Evolutionary conservation across 2,329 filamentous ascomycete genomes (phyloP).

Genomic region (Dissoconium aciculare): DNA sequence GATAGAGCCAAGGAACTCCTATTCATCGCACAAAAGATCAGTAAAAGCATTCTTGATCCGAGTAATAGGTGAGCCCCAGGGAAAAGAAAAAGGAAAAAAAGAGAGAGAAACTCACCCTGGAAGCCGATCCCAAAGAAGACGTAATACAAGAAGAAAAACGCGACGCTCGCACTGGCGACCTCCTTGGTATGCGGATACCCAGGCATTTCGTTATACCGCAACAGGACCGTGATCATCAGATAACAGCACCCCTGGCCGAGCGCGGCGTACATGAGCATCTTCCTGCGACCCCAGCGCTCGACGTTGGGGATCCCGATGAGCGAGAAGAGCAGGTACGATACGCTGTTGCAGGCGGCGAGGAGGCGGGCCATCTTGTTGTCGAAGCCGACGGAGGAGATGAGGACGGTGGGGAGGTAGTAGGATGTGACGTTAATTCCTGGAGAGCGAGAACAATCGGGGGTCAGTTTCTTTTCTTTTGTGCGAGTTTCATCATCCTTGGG

Average conservation of each 20-base stretch:
- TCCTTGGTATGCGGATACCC: constrained; percentile 15
- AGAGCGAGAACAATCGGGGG: too few species aligned
- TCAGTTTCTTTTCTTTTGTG: too few species aligned
- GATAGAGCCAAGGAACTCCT: constrained; percentile 29
- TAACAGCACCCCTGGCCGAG: constrained; percentile 40
- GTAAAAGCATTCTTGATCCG: too few species aligned
- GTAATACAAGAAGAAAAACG: constrained; percentile 41
- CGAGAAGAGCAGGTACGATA: constrained; percentile 36
- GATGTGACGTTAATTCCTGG: constrained; percentile 27
- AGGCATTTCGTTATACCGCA: constrained; percentile 28
- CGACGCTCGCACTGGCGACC: constrained; percentile 24
- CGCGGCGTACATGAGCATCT: constrained; percentile 44
- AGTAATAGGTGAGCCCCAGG: too few species aligned
- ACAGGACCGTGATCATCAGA: constrained; percentile 36
- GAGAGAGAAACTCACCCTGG: too few species aligned
- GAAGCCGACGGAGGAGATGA: constrained; percentile 43
- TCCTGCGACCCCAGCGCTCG: constrained; percentile 40
- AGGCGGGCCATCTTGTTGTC: constrained; percentile 37
- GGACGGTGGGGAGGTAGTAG: constrained; percentile 44
- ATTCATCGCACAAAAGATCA: too few species aligned
- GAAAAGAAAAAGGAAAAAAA: too few species aligned
- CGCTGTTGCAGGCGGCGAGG: constrained; percentile 40
- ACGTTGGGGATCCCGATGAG: constrained; percentile 34
- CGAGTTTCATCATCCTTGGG: too few species aligned
- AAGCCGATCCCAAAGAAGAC: constrained; percentile 20